phyloP scores from a whole-genome alignment of 805 yeast genomes.

The Nakazawaea wyomingensis region DNA sequence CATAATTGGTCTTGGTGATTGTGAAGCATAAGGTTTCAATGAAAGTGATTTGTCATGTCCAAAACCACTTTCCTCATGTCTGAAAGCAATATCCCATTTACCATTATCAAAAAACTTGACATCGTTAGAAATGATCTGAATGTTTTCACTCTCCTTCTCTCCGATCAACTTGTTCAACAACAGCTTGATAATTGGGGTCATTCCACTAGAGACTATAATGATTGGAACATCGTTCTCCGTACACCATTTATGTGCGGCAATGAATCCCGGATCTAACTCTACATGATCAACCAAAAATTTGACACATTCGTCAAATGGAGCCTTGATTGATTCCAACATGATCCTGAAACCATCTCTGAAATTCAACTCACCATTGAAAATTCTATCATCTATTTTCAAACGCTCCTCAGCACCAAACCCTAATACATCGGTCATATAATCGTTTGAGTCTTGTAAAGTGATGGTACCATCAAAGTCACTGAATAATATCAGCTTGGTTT shows the following conservation, averaged over 20 bases:
- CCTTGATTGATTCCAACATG: constrained; percentile 76
- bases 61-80: constrained; percentile 70
- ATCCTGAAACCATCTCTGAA: constrained; percentile 79
- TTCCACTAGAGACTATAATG: constrained; percentile 86
- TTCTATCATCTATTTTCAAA: constrained; percentile 60
- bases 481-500: constrained; percentile 71
- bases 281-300: constrained; percentile 61
- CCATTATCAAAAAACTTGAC: constrained; percentile 51
- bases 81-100: constrained; percentile 79
- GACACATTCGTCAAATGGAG: constrained; percentile 80
- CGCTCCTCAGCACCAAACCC: constrained; percentile 81
- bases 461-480: constrained; percentile 99
- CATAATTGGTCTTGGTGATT: constrained; percentile 50
- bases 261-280: constrained; percentile 86
- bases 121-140: constrained; percentile 79
- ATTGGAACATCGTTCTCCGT: constrained; percentile 68
- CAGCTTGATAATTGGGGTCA: constrained; percentile 86
- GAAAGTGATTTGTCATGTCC: constrained; percentile 94
- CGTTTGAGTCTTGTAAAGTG: constrained; percentile 92
- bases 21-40: constrained; percentile 45
- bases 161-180: constrained; percentile 73
- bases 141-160: constrained; percentile 60
- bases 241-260: constrained; percentile 76
- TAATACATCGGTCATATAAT: constrained; percentile 77
- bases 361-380: constrained; percentile 59